These are phyloP conservation scores for Fusarium acutatum DNA, from an alignment of 2,329 filamentous ascomycete species.

Conservation along the genomic window DNA sequence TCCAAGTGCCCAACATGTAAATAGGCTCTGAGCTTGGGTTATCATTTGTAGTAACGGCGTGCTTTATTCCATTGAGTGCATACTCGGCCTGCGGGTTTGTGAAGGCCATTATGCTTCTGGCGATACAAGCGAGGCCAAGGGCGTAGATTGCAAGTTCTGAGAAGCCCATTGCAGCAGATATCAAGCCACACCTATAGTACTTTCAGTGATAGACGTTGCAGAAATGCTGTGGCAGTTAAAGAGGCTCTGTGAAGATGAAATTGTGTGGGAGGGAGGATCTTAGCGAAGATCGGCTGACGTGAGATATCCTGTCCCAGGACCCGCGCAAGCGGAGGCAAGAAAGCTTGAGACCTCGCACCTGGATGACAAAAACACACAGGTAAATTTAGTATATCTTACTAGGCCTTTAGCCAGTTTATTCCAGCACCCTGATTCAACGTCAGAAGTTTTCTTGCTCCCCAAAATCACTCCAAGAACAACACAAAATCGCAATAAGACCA, in stretches of 20 bases:
- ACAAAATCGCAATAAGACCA: neutral
- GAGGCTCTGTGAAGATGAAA: no score
- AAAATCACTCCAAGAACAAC: no score
- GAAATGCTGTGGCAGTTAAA: neutral
- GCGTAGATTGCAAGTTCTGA: neutral
- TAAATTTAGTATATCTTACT: no score
- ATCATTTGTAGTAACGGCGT: neutral
- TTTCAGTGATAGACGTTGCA: no score
- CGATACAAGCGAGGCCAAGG: neutral
- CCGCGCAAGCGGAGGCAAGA: neutral
- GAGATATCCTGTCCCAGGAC: neutral
- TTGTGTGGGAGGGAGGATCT: neutral
- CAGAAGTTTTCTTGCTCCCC: neutral
- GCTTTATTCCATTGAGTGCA: neutral
- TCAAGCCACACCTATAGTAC: fast-evolving
- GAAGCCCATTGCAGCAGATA: neutral
- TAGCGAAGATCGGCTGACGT: neutral
- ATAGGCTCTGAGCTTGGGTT: neutral
- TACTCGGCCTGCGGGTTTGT: constrained; percentile 7
- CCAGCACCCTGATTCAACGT: neutral
- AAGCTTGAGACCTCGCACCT: neutral
- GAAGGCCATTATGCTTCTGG: constrained; percentile 6
- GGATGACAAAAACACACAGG: neutral
- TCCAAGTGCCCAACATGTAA: constrained; percentile 7
- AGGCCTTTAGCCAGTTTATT: no score